Evolutionary conservation across 2,329 filamentous ascomycete species (phyloP).

Genomic region (Cladosporium austrohemisphaericum): DNA sequence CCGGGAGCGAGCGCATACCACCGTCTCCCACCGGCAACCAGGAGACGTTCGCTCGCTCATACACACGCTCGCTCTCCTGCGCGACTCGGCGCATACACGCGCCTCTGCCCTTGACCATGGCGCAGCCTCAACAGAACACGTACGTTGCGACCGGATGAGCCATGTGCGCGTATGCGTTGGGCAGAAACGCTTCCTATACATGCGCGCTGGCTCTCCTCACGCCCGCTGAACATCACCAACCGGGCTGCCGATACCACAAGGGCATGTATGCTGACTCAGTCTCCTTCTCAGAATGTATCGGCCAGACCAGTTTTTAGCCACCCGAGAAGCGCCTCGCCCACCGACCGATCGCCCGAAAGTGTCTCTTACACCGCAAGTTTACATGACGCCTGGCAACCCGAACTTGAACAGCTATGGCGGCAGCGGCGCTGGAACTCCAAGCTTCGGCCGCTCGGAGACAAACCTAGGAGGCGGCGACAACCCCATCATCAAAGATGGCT

Average conservation of each 20-base stretch:
- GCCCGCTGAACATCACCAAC: too few species aligned
- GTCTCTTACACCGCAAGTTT: conserved; percentile 66
- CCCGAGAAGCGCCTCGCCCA: conserved; percentile 86
- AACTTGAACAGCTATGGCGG: conserved; percentile 40
- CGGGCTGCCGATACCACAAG: too few species aligned
- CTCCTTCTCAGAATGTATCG: conserved; percentile 53
- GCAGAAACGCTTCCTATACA: not conserved
- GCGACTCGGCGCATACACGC: conserved; percentile 1
- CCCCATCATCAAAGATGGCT: conserved; percentile 58
- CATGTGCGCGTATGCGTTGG: not conserved
- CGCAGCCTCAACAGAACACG: conserved; percentile 17
- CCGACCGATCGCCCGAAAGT: conserved; percentile 73
- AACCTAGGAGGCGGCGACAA: conserved; percentile 38
- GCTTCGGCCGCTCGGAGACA: conserved; percentile 36
- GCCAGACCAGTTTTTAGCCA: conserved; percentile 83
- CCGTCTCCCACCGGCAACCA: not conserved
- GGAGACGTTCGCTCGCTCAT: conserved; percentile 12
- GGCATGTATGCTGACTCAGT: conserved; percentile 1
- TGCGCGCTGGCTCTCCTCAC: too few species aligned
- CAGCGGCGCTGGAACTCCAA: conserved; percentile 31
- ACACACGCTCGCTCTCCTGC: not conserved
- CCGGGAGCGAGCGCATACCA: conserved; percentile 13
- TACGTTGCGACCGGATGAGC: conserved; percentile 10
- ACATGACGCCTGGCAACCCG: conserved; percentile 72
- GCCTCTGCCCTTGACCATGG: conserved; percentile 11